Evolutionary conservation across 768 basidiomycete species (phyloP), one percentile per base, ranked within the genome.

Genomic region (Amanita muscaria): DNA sequence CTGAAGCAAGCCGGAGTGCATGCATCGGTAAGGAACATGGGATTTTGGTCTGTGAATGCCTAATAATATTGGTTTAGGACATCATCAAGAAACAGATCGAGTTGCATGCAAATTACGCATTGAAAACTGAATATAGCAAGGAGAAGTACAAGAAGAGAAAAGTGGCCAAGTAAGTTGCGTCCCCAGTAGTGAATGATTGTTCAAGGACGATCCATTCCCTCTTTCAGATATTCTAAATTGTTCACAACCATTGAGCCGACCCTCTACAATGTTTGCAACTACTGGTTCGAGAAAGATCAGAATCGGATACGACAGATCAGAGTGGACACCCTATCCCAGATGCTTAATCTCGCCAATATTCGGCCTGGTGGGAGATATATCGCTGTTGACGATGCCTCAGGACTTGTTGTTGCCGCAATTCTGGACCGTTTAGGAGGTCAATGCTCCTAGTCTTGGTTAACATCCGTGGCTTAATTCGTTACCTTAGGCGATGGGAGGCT

Each of bases 81-180:
- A 97, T 99, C 42, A 94, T 98, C 59, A 82, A 87, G 57, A 82
- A 73, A 60, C 94, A 98, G 62, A 94, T 97, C 37, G 90, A 89
- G 54, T 78, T 83, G 55, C 94, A 98, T 56, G 83, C 87, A 23
- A 87, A 88, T 54, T 99, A 87, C 60, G 80, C 81, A 9, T 68
- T 98, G 39, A 98, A 98, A 64, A 98, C 93, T 1, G 96, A 94
- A 62, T 98, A 93, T 63, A 92, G 88, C 64, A 98, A 99, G 64
- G 93, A 98, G 57, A 99, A 99, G 60, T 99, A 97, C 64, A 85
- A 79, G 61, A 94, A 93, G 61, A 74, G 90, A 30, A 99, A 99
- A 62, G 89, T 93, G 65, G 91, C 88, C 46, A 99, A 98, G 93
- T 94, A 57, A 52, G 81, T 60, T 18, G 12, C 3, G 12, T 21